Base-by-base conservation (phyloP, 2,329 filamentous ascomycete genomes). In the Ophiosphaerella herpotricha region DNA sequence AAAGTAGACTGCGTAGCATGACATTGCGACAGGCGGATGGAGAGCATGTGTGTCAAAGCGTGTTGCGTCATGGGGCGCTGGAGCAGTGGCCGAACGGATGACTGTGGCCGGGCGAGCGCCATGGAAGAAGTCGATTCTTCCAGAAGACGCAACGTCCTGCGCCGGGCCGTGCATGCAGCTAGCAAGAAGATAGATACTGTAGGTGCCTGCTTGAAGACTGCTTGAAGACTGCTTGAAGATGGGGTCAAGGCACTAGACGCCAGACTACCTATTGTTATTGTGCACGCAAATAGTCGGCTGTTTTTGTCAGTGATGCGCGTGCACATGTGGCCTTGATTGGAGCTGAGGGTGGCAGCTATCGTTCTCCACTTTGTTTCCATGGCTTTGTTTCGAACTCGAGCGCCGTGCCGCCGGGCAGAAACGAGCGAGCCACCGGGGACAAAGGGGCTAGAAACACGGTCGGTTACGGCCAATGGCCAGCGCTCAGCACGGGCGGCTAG, bases 371-470 rank as follows among this genome's bases (percentile, higher is more conserved):
- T 44, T 40, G 54, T 58, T 57, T 53, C 42, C 46, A 43, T 43
- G 53, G 50, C 46, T 52, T 52, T 49, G 59, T 62, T 59, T 59
- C 55, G 52, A 57, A 39, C 23, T 39, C 41, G 29, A 12, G 39
- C 36, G 6, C 21, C 5, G 31, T 21, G 32, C 21, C 38, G 33
- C 37, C 31, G 43, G 31, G n/a, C 14, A 48, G 46, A 52, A 54
- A 57, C 54, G 45, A 46, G 4, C 23, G 38, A 43, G 44, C 38
- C 47, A 50, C 32, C 26, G 34, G 32, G 21, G 46, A 40, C 46
- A 42, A 47, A 46, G 45, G 45, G 31, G 24, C n/a, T 18, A 7
- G 14, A 40, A 43, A 47, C 34, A 43, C 7, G 34, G 13, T 32
- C 33, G 13, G 38, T 21, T 11, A 24, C 32, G 23, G 35, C 49